Base-by-base conservation (phyloP, 2,329 filamentous ascomycete species). In the Plectosphaerella cucumerina region DNA sequence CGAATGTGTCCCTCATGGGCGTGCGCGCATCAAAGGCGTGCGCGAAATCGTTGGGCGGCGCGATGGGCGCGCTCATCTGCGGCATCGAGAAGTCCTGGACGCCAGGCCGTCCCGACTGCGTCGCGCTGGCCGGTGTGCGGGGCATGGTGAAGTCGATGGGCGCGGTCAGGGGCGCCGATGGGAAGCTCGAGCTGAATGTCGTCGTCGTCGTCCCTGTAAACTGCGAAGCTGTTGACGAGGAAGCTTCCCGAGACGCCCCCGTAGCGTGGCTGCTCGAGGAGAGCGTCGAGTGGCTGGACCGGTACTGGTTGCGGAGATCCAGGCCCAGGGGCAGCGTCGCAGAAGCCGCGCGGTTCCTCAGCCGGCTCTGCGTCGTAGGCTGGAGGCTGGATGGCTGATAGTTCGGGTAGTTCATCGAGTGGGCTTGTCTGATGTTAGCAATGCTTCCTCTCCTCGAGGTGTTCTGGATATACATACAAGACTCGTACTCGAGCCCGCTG, bases 51-150 rank as follows among this genome's bases (percentile, higher is more conserved):
- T 72, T 73, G 0, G 78, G 67, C 4, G 77, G 73, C 3, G 73
- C 72, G 51, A 81, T 78, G 1, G 78, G 78, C 2, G 78, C 76
- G 58, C 74, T 79, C 67, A 82, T 70, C 59, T 81, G 78, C 3
- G 78, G 70, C 59, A 78, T 74, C 12, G 72, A 72, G 60, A 80
- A 81, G 49, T 81, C 76, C 18, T 64, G 65, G 26, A 68, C 65
- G 12, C 63, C 59, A 53, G 65, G 53, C 51, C 67, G 60, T 47
- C 66, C 62, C 14, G 33, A 35, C 6, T 22, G 20, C 14, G 35
- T 42, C 18, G 35, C 47, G 49, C 70, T 64, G 26, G 62, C 64
- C 14, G 71, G 68, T 4, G 73, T 74, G 41, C 75, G 65, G 2
- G 76, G 70, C 14, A 78, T 63, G 3, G 75, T 70, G 56, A 77